A percentile compares a stretch with the other conserved stretches of the same genome.
phyloP scores from a whole-genome alignment of 768 basidiomycete genomes.

The Hericium alpestre region DNA sequence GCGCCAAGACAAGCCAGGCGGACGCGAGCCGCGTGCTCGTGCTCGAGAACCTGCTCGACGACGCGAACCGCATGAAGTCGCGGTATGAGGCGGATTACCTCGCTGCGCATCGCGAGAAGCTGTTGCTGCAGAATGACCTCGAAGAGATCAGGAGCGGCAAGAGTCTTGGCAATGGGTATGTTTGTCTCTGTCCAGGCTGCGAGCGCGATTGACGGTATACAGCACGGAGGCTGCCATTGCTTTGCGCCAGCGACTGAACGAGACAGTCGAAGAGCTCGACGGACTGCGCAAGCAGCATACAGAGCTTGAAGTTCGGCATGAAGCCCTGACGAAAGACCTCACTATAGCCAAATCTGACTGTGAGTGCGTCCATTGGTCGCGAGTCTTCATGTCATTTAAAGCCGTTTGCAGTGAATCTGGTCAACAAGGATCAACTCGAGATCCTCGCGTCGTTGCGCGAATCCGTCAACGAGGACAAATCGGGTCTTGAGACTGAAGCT shows the following conservation, averaged over 20 bases:
- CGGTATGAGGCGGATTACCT: slow-evolving; percentile 86
- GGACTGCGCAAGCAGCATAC: slow-evolving; percentile 53
- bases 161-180: slow-evolving; percentile 71
- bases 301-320: slow-evolving; percentile 61
- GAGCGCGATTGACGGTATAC: slow-evolving; percentile 4
- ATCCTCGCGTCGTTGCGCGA: slow-evolving; percentile 79
- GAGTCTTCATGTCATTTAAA: neutral
- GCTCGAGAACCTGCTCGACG: slow-evolving; percentile 85
- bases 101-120: slow-evolving; percentile 69
- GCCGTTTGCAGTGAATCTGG: slow-evolving; percentile 62
- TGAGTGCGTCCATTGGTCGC: slow-evolving; percentile 28
- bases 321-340: slow-evolving; percentile 54
- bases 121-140: slow-evolving; percentile 68
- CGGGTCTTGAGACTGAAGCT: slow-evolving; percentile 58
- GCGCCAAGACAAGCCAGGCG: slow-evolving; percentile 60
- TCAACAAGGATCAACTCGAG: slow-evolving; percentile 89
- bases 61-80: slow-evolving; percentile 82
- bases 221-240: slow-evolving; percentile 85
- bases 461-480: slow-evolving; percentile 83
- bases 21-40: slow-evolving; percentile 72
- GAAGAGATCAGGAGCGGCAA: slow-evolving; percentile 89
- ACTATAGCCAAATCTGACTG: slow-evolving; percentile 80
- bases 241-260: slow-evolving; percentile 76
- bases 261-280: slow-evolving; percentile 77
- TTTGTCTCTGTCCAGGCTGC: neutral